Evolutionary conservation across 345 rosid genomes (phyloP), one percentile per base, ranked within the genome.

Genomic region (Salix caprea): DNA sequence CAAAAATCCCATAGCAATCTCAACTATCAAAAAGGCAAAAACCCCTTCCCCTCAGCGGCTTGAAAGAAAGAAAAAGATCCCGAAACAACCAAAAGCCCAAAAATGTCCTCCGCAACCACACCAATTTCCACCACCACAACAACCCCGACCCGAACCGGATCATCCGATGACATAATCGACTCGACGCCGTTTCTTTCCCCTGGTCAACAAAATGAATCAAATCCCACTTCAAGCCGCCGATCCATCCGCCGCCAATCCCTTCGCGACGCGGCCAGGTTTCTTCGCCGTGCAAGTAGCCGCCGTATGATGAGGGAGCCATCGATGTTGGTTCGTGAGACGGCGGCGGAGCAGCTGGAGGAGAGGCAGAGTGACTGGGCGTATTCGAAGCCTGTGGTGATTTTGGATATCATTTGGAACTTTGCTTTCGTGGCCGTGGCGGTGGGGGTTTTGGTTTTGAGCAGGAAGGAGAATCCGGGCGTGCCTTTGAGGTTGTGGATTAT

Each of bases 341-440:
- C 99, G 0, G 97, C 98, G 26, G 98, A 95, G 89, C 97, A 95
- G 86, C 87, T 95, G 37, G 99, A 95, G 88, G 97, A 91, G 82
- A 90, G 97, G 48, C 99, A 93, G 90, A 93, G 94, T 82, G 99
- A 93, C 79, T 95, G 99, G 99, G 97, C 99, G 26, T 93, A 95
- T 78, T 95, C 99, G 42, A 91, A 90, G 85, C 98, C 98, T 28
- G 94, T 93, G 44, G 98, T 95, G 73, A 77, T 93, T 32, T 89
- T 95, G 18, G 99, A 95, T 61, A 82, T 90, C 72, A 54, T 93
- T 1, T 95, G 97, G 99, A 95, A 95, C 71, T 82, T 95, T 58
- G 94, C 94, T 8, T 95, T 95, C 26, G 91, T 95, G 42, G 93
- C 89, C 12, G 97, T 87, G 67, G 97, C 98, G 4, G 32, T 74